phyloP scores from a whole-genome alignment of 202 grass and related monocot species.

The Cymbopogon flexuosus region DNA sequence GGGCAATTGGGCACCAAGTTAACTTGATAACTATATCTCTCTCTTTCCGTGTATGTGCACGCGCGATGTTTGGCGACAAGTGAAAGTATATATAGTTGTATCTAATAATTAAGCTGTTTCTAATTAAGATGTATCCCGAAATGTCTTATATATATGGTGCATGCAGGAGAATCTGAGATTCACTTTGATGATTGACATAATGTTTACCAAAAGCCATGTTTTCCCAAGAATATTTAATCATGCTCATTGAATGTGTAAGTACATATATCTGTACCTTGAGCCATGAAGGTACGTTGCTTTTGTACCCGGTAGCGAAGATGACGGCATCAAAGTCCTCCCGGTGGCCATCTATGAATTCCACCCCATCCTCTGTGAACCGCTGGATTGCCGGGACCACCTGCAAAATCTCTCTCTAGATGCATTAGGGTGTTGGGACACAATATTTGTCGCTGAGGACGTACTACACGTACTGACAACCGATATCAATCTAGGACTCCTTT shows the following conservation, averaged over 20 bases:
- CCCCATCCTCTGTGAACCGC: conserved; percentile 47
- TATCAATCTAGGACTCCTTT: neutral
- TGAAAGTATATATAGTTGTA: too few relatives aligned
- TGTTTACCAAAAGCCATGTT: neutral
- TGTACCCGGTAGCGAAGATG: conserved; percentile 92
- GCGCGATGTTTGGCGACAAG: too few relatives aligned
- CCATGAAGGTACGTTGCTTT: conserved; percentile 84
- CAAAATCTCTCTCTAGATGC: conserved; percentile 36
- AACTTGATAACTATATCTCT: too few relatives aligned
- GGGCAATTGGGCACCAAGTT: neutral
- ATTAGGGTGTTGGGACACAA: neutral
- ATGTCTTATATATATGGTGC: too few relatives aligned
- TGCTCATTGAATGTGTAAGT: neutral
- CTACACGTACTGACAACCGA: neutral
- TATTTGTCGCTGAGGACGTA: neutral
- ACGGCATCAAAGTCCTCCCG: conserved; percentile 58
- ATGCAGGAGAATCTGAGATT: neutral
- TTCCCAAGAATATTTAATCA: neutral
- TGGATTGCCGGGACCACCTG: conserved; percentile 77
- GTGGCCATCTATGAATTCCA: conserved; percentile 54
- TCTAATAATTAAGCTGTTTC: too few relatives aligned
- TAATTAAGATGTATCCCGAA: too few relatives aligned
- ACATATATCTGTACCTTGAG: conserved; percentile 53
- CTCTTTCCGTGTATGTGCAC: too few relatives aligned
- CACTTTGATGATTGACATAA: neutral